Evolutionary conservation across 2,329 filamentous ascomycete genomes (phyloP).

Genomic region (Colletotrichum neosansevieriae): DNA sequence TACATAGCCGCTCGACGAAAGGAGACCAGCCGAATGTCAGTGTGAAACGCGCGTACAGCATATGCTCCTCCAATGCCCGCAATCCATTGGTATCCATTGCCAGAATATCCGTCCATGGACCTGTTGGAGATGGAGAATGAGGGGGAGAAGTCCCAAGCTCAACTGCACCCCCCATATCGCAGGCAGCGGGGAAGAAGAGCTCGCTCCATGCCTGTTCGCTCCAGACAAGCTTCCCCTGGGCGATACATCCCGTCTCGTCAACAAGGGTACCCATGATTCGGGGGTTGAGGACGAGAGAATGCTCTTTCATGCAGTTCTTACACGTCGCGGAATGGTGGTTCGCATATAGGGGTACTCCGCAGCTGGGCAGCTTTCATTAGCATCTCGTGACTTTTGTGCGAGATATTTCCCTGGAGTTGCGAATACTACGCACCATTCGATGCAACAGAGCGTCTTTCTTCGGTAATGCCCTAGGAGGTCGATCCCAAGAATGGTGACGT

Average conservation of each 20-base stretch:
- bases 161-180: not conserved
- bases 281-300: constrained; percentile 53
- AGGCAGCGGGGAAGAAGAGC: constrained; percentile 45
- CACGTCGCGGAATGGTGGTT: constrained; percentile 56
- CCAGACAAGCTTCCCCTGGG: constrained; percentile 65
- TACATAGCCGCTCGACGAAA: constrained; percentile 52
- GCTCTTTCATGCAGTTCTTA: constrained; percentile 50
- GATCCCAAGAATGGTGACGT: constrained; percentile 49
- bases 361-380: constrained; percentile 51
- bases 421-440: constrained; percentile 52
- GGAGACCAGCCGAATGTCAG: constrained; percentile 67
- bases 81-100: constrained; percentile 53
- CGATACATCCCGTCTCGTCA: constrained; percentile 68
- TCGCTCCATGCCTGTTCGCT: constrained; percentile 63
- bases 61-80: constrained; percentile 62
- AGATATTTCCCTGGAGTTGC: not conserved
- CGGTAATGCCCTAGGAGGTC: constrained; percentile 47
- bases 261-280: constrained; percentile 54
- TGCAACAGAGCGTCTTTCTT: constrained; percentile 53
- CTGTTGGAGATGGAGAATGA: constrained; percentile 48
- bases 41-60: constrained; percentile 64
- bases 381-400: not conserved
- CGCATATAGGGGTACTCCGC: constrained; percentile 65
- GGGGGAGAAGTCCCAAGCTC: not conserved
- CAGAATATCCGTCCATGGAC: constrained; percentile 36